Base-by-base conservation (phyloP, 176 grass and related monocot species). In the Ananas comosus region DNA sequence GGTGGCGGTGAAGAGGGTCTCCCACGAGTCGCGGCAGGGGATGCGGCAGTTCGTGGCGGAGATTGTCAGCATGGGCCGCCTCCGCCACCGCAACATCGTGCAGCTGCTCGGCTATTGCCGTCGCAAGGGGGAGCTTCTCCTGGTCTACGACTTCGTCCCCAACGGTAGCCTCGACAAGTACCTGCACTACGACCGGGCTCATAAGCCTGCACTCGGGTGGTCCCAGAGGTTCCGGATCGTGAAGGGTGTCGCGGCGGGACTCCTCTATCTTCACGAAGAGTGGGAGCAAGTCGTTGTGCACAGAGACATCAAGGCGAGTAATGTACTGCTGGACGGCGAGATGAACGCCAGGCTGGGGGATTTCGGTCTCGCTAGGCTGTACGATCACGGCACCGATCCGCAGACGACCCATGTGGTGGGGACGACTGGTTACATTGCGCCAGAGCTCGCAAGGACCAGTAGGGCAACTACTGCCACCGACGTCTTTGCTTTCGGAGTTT, bases 391-490 rank as follows among this genome's bases (percentile, higher is more conserved):
- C 7, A 48, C 67, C 0, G 63, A 77, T 49, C 76, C 53, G 2
- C 80, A 77, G 0, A 90, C 80, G 11, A 90, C 87, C 13, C 74
- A 50, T 25, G 64, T 83, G 23, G 80, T 82, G 1, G 83, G 83
- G 47, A 86, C 87, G 29, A 73, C 76, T 49, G 87, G 87, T 17
- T 90, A 90, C 53, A 19, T 90, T 1, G 79, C 83, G 3, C 83
- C 83, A 6, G 82, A 89, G 76, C 64, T 89, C 0, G 51, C 49
- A 18, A 48, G 65, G 12, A 80, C 68, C 0, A 80, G 87, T 7
- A 90, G 82, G 69, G 76, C 76, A 2, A 74, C 87, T 1, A 78
- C 87, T 7, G 24, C 51, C 28, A 85, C 87, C 0, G 87, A 90
- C n/a, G 83, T 90, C 0, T 90, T 67, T 1, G 25, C 25, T 27